Evolutionary conservation across 1,284 basidiomycete species (phyloP), one percentile per base, ranked within the genome.

Genomic region (Fistulinella cinereoalba): DNA sequence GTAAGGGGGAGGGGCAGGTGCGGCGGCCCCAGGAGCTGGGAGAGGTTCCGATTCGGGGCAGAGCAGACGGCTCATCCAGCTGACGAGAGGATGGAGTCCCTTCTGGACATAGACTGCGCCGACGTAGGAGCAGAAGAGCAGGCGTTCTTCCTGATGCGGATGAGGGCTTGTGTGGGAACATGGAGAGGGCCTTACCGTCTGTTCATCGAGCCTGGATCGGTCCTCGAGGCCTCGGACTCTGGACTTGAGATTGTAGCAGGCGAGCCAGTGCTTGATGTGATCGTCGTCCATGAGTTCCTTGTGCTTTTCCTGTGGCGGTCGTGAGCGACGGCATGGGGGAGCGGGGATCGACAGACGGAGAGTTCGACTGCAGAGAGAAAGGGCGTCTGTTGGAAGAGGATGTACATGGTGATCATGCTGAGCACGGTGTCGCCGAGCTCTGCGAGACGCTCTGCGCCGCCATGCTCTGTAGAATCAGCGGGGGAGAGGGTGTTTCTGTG

Each of bases 121-220:
- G 6, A 81, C 62, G 48, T 79, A 81, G 21, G 72, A 71, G 53
- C 73, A 49, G 41, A 81, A 78, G 41, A 76, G 74, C 21, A 60
- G 62, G 21, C 66, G 63, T 44, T 74, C 70, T 59, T 75, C 76
- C 80, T 81, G 48, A 13, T 22, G 18, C 23, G 54, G 18, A 52
- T 56, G 40, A 47, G 13, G 18, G 41, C 16, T 42, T 33, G n/a
- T n/a, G 3, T 16, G n/a, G 2, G 9, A 33, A 28, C 16, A n/a
- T 43, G 24, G 21, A 37, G n/a, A 9, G 16, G 28, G 27, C 19
- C 34, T 43, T 56, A 76, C 77, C 16, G 61, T 53, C 6, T 65
- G 58, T 6, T 67, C 53, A n/a, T 71, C 60, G 13, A 74, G 53
- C 44, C 24, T 61, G 49, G 42, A 50, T 44, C 34, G 61, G 55